These are phyloP conservation scores for Metschnikowia lochheadii DNA, from an alignment of 805 yeast species.

Conservation along the genomic window DNA sequence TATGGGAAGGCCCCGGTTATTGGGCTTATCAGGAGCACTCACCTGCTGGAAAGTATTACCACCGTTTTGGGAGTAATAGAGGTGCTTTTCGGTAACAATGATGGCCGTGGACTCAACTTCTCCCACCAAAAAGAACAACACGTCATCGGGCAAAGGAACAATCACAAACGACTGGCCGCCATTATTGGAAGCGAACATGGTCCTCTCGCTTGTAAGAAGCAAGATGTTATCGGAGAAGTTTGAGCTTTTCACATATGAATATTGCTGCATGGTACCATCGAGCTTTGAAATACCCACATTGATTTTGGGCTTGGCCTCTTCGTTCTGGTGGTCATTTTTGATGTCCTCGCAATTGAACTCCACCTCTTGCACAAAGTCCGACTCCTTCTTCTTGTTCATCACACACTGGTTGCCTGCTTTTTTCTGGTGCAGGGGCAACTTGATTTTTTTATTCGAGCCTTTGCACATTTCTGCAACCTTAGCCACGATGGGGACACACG, in stretches of 20 bases:
- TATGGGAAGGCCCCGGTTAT: conserved; percentile 35
- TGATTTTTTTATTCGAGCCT: conserved; percentile 20
- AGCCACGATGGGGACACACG: conserved; percentile 43
- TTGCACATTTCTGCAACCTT: conserved; percentile 25
- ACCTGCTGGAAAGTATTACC: conserved; percentile 52
- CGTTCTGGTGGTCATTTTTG: conserved; percentile 8
- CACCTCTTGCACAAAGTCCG: conserved; percentile 12
- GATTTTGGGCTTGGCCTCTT: conserved; percentile 22
- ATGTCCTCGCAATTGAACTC: conserved; percentile 15
- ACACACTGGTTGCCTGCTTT: conserved; percentile 46
- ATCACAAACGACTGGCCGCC: conserved; percentile 53
- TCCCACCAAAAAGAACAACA: conserved; percentile 59
- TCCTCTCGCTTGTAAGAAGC: conserved; percentile 49
- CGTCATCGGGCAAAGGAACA: conserved; percentile 37
- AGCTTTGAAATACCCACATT: conserved; percentile 40
- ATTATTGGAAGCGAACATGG: conserved; percentile 64
- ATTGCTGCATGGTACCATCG: conserved; percentile 50
- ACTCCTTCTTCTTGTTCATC: conserved; percentile 20
- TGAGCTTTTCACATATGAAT: conserved; percentile 44
- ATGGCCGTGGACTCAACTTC: conserved; percentile 54
- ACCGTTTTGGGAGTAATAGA: conserved; percentile 64
- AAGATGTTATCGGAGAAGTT: conserved; percentile 42
- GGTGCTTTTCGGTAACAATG: conserved; percentile 45
- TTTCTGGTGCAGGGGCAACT: conserved; percentile 36
- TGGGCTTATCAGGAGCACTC: conserved; percentile 41